Evolutionary conservation across 2,329 filamentous ascomycete species (phyloP).

Genomic region (Tolypocladium nubicola): DNA sequence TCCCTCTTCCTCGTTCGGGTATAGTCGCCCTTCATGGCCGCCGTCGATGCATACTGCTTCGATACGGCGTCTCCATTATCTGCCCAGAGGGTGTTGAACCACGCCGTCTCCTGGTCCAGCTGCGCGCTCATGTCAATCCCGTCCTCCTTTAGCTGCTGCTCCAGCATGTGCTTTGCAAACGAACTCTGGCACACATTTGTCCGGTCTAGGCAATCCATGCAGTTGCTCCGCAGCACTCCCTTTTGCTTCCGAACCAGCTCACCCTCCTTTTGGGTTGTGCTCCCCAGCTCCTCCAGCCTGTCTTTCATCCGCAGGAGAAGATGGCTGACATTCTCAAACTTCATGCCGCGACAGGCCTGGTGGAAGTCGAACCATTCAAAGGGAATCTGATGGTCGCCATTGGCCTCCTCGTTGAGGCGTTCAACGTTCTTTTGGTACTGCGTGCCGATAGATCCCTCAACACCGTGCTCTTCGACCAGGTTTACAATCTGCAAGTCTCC

Average conservation of each 20-base stretch:
- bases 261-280: constrained; percentile 48
- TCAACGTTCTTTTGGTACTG: constrained; percentile 62
- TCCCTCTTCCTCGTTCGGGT: constrained; percentile 85
- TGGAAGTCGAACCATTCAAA: constrained; percentile 99
- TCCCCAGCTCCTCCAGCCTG: constrained; percentile 60
- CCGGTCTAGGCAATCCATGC: constrained; percentile 95
- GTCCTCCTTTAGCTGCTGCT: constrained; percentile 65
- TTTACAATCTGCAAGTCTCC: constrained; percentile 70
- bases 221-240: constrained; percentile 86
- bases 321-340: constrained; percentile 85
- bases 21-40: constrained; percentile 93
- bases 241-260: constrained; percentile 42
- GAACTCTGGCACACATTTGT: constrained; percentile 95
- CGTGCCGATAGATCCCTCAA: constrained; percentile 69
- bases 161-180: constrained; percentile 72
- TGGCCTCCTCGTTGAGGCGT: constrained; percentile 52
- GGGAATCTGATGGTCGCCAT: constrained; percentile 26
- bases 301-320: constrained; percentile 61
- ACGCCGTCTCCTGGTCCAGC: constrained; percentile 67
- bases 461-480: constrained; percentile 79
- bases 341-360: constrained; percentile 85
- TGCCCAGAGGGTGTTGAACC: constrained; percentile 96
- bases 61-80: constrained; percentile 96
- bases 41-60: constrained; percentile 90
- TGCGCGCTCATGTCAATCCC: constrained; percentile 68